Base-by-base conservation (phyloP, 108 stramenopile species). In the Ochromonas danica region DNA sequence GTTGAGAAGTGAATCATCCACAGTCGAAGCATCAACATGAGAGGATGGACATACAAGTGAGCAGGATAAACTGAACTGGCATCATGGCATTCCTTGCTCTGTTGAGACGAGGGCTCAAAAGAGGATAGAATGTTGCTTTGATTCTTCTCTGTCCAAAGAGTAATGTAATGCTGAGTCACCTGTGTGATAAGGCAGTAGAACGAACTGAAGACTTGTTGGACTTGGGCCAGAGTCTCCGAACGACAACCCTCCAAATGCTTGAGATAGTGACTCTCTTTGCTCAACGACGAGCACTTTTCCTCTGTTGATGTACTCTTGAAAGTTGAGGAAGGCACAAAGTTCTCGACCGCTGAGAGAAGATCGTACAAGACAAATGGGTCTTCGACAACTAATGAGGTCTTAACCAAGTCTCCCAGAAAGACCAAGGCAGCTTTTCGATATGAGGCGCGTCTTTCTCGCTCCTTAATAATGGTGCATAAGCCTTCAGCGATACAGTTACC, bases 191-290 rank as follows among this genome's bases (percentile, higher is more conserved):
- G n/a, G n/a, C n/a, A n/a, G n/a, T n/a, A n/a, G n/a, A n/a, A n/a
- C n/a, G n/a, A n/a, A n/a, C n/a, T n/a, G n/a, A n/a, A n/a, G n/a
- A n/a, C n/a, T n/a, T n/a, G n/a, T 77, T 84, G 83, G 38, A 84
- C 83, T 0, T 43, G 35, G 39, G 62, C 62, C 38, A 84, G 39
- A 40, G 71, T 31, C 10, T 35, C 62, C 35, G 70, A 62, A 30
- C 79, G 74, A 71, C 81, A 84, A 28, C 83, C 83, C 36, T 84
- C 82, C 3, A 84, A 79, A 38, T 74, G 67, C 65, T 63, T 81
- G n/a, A 84, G 78, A 67, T 84, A 84, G 6, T 84, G 83, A 80
- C 77, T 43, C 79, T 79, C 6, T 63, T 62, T 31, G 78, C 81
- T 17, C 80, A 81, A 75, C 71, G 51, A 31, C 80, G 57, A 28